Percentiles rank a stretch among this genome's conserved stretches.
phyloP scores from a whole-genome alignment of 805 yeast species.

The Saturnispora bothae region DNA sequence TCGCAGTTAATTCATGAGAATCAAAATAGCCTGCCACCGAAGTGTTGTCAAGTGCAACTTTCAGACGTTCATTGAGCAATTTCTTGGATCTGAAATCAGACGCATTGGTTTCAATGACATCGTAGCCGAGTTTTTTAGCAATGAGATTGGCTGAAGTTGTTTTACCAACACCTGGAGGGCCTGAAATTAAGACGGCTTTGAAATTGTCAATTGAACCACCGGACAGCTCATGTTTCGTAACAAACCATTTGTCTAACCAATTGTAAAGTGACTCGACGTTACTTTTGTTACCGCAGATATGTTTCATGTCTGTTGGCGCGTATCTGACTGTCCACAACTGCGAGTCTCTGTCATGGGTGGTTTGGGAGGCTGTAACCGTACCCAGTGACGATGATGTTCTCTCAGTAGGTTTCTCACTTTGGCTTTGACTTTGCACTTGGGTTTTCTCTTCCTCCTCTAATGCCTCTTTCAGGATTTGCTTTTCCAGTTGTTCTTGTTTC shows the following conservation, averaged over 20 bases:
- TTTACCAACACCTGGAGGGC: slow-evolving; percentile 83
- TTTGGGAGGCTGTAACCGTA: slow-evolving; percentile 11
- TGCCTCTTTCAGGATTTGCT: slow-evolving; percentile 37
- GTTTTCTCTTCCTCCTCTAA: slow-evolving; percentile 18
- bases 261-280: slow-evolving; percentile 50
- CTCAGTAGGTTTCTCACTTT: neutral
- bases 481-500: slow-evolving; percentile 62
- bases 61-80: slow-evolving; percentile 56
- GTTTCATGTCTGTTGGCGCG: slow-evolving; percentile 69
- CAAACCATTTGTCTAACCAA: slow-evolving; percentile 78
- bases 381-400: neutral
- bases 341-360: slow-evolving; percentile 16
- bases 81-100: slow-evolving; percentile 85
- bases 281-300: slow-evolving; percentile 86
- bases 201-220: slow-evolving; percentile 55
- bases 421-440: slow-evolving; percentile 12
- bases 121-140: slow-evolving; percentile 61
- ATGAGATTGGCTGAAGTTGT: slow-evolving; percentile 74
- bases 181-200: slow-evolving; percentile 78
- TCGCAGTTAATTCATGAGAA: slow-evolving; percentile 14
- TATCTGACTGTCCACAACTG: slow-evolving; percentile 88
- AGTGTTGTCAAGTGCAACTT: slow-evolving; percentile 65
- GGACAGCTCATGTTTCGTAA: slow-evolving; percentile 38
- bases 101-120: slow-evolving; percentile 69
- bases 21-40: slow-evolving; percentile 74